Conservation (phyloP, 2,329 filamentous ascomycete species). For the Elsinoe australis region DNA sequence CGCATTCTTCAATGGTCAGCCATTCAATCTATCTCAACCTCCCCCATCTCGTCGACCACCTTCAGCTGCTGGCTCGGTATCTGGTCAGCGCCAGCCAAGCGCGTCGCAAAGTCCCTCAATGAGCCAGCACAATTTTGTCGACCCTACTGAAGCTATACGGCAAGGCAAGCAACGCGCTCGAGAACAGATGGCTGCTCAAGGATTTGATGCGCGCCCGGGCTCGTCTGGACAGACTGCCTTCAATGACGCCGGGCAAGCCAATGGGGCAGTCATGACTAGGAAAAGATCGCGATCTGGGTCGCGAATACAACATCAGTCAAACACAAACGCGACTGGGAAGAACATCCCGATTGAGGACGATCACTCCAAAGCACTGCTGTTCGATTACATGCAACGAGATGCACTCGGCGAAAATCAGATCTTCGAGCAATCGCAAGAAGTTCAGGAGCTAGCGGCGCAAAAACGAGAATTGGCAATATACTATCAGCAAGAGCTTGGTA, state of each 20-base stretch:
- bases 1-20: slow-evolving; percentile 16
- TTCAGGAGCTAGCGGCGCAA: slow-evolving; percentile 45
- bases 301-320: slow-evolving; percentile 33
- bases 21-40: slow-evolving; percentile 21
- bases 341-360: slow-evolving; percentile 25
- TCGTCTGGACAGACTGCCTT: slow-evolving; percentile 24
- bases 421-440: slow-evolving; percentile 39
- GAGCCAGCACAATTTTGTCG: slow-evolving; percentile 17
- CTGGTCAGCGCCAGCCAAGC: slow-evolving; percentile 15
- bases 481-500: slow-evolving; percentile 53
- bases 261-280: slow-evolving; percentile 43
- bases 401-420: slow-evolving; percentile 51
- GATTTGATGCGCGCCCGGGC: slow-evolving; percentile 30
- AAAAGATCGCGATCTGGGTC: slow-evolving; percentile 56
- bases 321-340: slow-evolving; percentile 16
- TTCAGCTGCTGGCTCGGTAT: slow-evolving; percentile 12
- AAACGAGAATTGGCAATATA: slow-evolving; percentile 52
- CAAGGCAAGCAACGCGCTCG: slow-evolving; percentile 56
- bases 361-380: slow-evolving; percentile 37
- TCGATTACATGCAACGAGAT: slow-evolving; percentile 60
- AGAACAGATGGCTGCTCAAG: slow-evolving; percentile 50
- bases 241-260: slow-evolving; percentile 32
- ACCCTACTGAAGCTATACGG: slow-evolving; percentile 41
- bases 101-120: slow-evolving; percentile 15
- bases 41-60: slow-evolving; percentile 17